These are phyloP conservation scores for Pestalotiopsis sp. DNA, from an alignment of 2,329 filamentous ascomycete species.

Conservation along the genomic window DNA sequence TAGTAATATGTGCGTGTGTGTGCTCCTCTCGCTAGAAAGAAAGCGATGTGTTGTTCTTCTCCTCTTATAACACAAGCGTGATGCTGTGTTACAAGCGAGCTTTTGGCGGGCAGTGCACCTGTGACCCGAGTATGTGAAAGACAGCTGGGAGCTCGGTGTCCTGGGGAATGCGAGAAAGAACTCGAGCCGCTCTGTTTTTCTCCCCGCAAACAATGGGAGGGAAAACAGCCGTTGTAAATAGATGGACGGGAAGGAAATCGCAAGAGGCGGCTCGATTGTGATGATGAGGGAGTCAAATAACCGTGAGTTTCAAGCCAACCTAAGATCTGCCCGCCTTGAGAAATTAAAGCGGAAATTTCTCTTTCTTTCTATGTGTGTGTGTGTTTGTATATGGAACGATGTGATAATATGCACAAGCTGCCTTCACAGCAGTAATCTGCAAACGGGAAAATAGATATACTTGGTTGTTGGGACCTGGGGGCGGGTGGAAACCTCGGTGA, in stretches of 20 bases:
- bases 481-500: neutral
- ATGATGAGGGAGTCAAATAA: neutral
- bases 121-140: neutral
- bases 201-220: neutral
- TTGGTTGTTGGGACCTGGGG: neutral
- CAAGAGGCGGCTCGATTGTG: neutral
- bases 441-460: neutral
- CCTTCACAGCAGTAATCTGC: neutral
- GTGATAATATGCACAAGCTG: neutral
- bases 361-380: neutral
- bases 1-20: neutral
- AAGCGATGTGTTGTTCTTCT: neutral
- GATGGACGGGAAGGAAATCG: neutral
- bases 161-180: neutral
- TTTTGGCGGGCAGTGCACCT: neutral
- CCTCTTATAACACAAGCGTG: neutral
- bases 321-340: neutral
- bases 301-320: neutral
- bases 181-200: neutral
- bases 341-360: neutral
- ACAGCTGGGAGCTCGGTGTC: neutral
- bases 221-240: neutral
- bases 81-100: neutral
- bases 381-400: neutral
- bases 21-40: neutral